A percentile compares a stretch with the other conserved stretches of the same genome.
Evolutionary conservation across 768 basidiomycete genomes (phyloP).

Genomic region (Auricularia cornea): DNA sequence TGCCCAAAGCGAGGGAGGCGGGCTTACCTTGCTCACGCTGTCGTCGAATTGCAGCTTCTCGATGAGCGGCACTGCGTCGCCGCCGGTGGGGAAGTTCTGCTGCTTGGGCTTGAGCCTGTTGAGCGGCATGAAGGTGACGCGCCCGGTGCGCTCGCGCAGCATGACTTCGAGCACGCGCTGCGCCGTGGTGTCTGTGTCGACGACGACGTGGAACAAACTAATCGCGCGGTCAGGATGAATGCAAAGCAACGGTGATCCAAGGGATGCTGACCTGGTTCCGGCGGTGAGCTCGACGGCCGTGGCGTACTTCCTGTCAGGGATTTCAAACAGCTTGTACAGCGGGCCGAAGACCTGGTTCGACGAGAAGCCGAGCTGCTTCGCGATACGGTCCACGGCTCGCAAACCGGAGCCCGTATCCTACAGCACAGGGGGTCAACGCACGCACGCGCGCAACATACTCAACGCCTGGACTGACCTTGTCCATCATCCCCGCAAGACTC

Average conservation of each 20-base stretch:
- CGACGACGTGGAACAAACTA: slow-evolving; percentile 95
- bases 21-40: slow-evolving; percentile 40
- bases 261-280: slow-evolving; percentile 69
- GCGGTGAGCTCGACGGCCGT: slow-evolving; percentile 92
- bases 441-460: no score
- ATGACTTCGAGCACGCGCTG: slow-evolving; percentile 86
- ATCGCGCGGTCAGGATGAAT: neutral
- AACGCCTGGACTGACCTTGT: slow-evolving; percentile 51
- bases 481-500: slow-evolving; percentile 83
- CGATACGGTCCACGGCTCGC: slow-evolving; percentile 76
- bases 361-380: slow-evolving; percentile 54
- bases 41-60: slow-evolving; percentile 73
- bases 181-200: slow-evolving; percentile 93
- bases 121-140: slow-evolving; percentile 97
- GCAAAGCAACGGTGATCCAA: neutral
- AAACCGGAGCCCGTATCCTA: slow-evolving; percentile 93
- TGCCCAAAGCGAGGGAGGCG: no score
- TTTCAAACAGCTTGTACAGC: slow-evolving; percentile 86
- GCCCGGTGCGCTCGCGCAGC: slow-evolving; percentile 86
- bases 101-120: slow-evolving; percentile 84
- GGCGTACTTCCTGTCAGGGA: slow-evolving; percentile 81
- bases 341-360: slow-evolving; percentile 83
- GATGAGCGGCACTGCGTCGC: slow-evolving; percentile 74
- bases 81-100: slow-evolving; percentile 53
- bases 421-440: neutral